Conservation (phyloP, 257 asterid genomes). For the Solanum phureja region DNA sequence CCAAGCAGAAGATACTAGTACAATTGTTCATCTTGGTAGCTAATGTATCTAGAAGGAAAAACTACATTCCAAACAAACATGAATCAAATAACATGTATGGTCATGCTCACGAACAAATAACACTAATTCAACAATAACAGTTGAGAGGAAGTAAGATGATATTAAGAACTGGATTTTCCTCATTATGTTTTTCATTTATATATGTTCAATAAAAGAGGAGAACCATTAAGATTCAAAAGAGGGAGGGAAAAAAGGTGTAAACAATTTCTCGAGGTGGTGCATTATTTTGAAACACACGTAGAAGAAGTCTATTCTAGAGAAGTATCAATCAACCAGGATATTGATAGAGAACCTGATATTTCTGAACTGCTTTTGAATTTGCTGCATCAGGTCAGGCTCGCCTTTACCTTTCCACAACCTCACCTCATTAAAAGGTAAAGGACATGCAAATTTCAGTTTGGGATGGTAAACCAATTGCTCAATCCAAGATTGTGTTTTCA, state of each 20-base stretch:
- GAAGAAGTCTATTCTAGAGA: not conserved
- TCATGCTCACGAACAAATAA: not conserved
- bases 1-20: not conserved
- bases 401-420: slow-evolving; percentile 65
- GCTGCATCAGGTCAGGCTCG: slow-evolving; percentile 51
- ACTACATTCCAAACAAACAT: not conserved
- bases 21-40: not conserved
- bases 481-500: slow-evolving; percentile 31
- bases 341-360: slow-evolving; percentile 42
- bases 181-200: not conserved
- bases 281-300: not conserved
- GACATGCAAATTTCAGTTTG: slow-evolving; percentile 45
- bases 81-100: not conserved
- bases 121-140: not conserved
- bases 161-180: not conserved
- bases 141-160: not conserved
- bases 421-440: slow-evolving; percentile 63
- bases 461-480: slow-evolving; percentile 33
- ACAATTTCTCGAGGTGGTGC: not conserved
- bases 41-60: not conserved
- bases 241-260: not conserved
- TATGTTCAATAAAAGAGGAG: not conserved
- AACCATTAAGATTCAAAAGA: not conserved
- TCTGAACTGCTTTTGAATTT: slow-evolving; percentile 47
- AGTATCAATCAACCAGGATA: not conserved